Base-by-base conservation (phyloP, 2,329 filamentous ascomycete species). In the Aspergillus clavatus region DNA sequence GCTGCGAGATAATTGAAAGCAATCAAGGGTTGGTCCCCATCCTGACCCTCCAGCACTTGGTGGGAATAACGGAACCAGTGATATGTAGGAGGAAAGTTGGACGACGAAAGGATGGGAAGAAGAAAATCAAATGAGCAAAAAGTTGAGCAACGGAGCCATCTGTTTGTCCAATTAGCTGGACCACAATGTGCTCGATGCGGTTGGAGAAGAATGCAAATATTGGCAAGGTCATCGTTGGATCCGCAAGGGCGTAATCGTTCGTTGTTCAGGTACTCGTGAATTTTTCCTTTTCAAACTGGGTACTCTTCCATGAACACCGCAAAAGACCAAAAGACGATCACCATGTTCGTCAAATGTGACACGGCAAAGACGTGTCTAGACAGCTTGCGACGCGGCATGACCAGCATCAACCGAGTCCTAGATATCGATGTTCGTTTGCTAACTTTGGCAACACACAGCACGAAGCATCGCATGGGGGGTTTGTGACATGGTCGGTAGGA, bases 331-430 rank as follows among this genome's bases (percentile, higher is more conserved):
- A 22, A 40, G 21, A 41, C 41, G 39, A 47, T 36, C 38, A 42
- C 21, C 23, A 43, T 19, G 37, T 28, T 37, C 39, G 38, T 35
- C 43, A 41, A 49, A 50, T 43, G 28, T 52, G 51, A 53, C 46
- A 48, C 42, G 50, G 46, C 24, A 46, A n/a, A 40, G 36, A 46
- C 19, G 42, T 44, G 14, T 14, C 45, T 31, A 53, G 43, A 42
- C 42, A 51, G 29, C 51, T 51, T 47, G 47, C 50, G 55, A 57
- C 51, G 53, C 57, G 60, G 58, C 48, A 58, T 63, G 61, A 63
- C 61, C 63, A 63, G 64, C 62, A 65, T 53, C 56, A 53, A 63
- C 61, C 61, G 55, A 52, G 55, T 52, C 54, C 46, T 47, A 48
- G 48, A 38, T 19, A 35, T 35, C 18, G 5, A 21, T 10, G 8